Evolutionary conservation across 495 filamentous ascomycete species (phyloP).

Genomic region (Penicillium herquei): DNA sequence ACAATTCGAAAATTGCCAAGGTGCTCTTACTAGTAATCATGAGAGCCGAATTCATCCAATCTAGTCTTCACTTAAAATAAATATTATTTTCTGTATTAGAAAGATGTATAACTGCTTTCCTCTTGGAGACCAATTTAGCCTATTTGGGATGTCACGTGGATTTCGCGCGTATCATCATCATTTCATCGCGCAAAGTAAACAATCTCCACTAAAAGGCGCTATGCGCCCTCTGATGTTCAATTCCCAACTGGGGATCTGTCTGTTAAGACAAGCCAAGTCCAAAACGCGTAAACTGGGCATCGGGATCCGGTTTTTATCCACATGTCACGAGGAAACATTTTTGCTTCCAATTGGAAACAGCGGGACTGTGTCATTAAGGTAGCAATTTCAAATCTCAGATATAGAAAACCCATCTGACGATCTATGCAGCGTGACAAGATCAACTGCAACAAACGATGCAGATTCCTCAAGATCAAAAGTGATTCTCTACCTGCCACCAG

Average conservation of each 20-base stretch:
- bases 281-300: neutral
- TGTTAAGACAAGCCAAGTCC: neutral
- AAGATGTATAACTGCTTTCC: neutral
- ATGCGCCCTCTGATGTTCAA: constrained; percentile 15
- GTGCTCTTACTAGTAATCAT: too few species aligned
- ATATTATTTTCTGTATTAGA: neutral
- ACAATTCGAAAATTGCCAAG: too few species aligned
- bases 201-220: neutral
- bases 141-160: neutral
- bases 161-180: neutral
- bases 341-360: constrained; percentile 33
- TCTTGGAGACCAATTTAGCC: too few species aligned
- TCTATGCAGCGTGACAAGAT: constrained; percentile 27
- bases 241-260: neutral
- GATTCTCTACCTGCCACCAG: constrained; percentile 38
- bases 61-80: too few species aligned
- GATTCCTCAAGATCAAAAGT: constrained; percentile 22
- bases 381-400: neutral
- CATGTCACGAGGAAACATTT: constrained; percentile 18
- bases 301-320: neutral
- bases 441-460: constrained; percentile 1
- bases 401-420: neutral
- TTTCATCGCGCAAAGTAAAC: neutral
- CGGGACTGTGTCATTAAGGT: constrained; percentile 34
- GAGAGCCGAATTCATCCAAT: too few species aligned